These are phyloP conservation scores for Phytopythium oedochilum DNA, from an alignment of 352 stramenopile genomes.

Conservation along the genomic window DNA sequence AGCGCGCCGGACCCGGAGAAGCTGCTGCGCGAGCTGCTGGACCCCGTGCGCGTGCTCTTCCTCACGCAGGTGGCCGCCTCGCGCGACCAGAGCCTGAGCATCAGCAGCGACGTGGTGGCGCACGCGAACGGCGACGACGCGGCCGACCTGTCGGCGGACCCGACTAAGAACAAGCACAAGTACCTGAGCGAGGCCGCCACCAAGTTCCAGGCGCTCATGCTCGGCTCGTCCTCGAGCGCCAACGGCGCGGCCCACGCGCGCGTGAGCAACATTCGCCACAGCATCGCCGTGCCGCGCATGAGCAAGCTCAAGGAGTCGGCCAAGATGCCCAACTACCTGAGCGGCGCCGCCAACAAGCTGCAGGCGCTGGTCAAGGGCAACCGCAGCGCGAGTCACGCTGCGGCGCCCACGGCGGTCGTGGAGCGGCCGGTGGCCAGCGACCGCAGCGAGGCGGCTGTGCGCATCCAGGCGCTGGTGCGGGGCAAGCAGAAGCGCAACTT, in stretches of 20 bases:
- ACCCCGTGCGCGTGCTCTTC: conserved; percentile 42
- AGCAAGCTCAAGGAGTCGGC: conserved; percentile 10
- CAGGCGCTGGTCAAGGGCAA: conserved; percentile 30
- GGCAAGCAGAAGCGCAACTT: conserved; percentile 46
- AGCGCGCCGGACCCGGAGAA: conserved; percentile 28
- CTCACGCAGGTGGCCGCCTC: conserved; percentile 18
- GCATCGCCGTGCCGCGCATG: conserved; percentile 8
- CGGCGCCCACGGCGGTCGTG: not conserved
- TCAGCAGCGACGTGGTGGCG: conserved; percentile 16
- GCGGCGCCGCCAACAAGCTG: conserved; percentile 28
- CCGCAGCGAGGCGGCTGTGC: conserved; percentile 42
- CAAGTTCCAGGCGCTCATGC: conserved; percentile 33
- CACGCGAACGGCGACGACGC: conserved; percentile 1
- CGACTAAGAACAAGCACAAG: conserved; percentile 6
- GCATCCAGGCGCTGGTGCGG: conserved; percentile 68
- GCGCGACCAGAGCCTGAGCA: conserved; percentile 10
- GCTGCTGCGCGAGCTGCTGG: conserved; percentile 39
- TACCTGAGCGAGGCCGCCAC: conserved; percentile 30
- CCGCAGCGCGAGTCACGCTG: not conserved
- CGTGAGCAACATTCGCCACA: conserved; percentile 2
- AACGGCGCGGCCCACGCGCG: conserved; percentile 13
- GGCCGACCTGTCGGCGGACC: not conserved
- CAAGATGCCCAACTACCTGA: conserved; percentile 20
- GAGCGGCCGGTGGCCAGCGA: not conserved
- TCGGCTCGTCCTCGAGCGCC: conserved; percentile 9